A percentile compares a stretch with the other conserved stretches of the same genome.
Evolutionary conservation across 441 rosid species (phyloP).

Genomic region (Rhodomyrtus psidioides): DNA sequence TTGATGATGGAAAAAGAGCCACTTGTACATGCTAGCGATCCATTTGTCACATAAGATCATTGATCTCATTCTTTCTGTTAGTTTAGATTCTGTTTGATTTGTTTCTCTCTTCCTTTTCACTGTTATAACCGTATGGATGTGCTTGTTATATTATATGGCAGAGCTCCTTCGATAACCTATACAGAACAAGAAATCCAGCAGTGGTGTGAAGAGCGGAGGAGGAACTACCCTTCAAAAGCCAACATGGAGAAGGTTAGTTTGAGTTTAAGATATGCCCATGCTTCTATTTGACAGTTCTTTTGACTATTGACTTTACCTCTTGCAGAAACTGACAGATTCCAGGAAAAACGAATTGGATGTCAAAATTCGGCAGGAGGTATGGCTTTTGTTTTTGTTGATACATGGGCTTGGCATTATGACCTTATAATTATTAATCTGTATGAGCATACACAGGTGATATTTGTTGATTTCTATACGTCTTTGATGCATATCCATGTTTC

Average conservation of each 20-base stretch:
- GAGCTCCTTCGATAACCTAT: conserved; percentile 35
- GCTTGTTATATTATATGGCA: conserved; percentile 8
- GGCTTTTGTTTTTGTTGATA: background rate
- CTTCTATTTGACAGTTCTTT: background rate
- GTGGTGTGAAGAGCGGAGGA: conserved; percentile 81
- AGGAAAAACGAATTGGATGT: conserved; percentile 28
- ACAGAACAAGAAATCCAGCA: conserved; percentile 56
- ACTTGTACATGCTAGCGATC: background rate
- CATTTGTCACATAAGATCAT: background rate
- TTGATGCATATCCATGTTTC: background rate
- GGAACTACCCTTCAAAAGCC: conserved; percentile 57
- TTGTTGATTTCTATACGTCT: background rate
- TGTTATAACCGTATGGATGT: background rate
- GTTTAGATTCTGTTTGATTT: background rate
- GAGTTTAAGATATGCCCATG: background rate
- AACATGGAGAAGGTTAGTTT: conserved; percentile 53
- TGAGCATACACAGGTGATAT: background rate
- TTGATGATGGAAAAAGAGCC: background rate
- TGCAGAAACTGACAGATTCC: conserved; percentile 38
- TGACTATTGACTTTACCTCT: conserved; percentile 12
- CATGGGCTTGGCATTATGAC: background rate
- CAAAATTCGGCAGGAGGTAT: conserved; percentile 58
- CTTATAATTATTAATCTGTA: background rate
- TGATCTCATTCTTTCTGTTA: background rate
- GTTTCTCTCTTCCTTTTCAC: background rate